A percentile compares a stretch with the other conserved stretches of the same genome.
Evolutionary conservation across 2,329 filamentous ascomycete genomes (phyloP).

Genomic region (Diaporthe aspalathi): DNA sequence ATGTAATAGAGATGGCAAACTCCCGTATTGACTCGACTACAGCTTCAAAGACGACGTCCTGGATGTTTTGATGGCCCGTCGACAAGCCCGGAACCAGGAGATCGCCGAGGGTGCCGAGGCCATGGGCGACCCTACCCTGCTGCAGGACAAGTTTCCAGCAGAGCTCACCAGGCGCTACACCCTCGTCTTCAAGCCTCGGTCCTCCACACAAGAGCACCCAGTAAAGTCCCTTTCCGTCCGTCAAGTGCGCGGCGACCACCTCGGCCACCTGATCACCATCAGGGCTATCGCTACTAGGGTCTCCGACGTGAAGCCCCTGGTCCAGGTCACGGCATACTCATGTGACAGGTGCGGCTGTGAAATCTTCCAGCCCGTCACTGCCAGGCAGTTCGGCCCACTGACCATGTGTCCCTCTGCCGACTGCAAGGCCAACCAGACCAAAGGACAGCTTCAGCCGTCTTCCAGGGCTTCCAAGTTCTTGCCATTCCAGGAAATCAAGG

Average conservation of each 20-base stretch:
- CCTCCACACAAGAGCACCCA: slow-evolving; percentile 74
- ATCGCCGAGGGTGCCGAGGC: slow-evolving; percentile 75
- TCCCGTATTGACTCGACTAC: slow-evolving; percentile 46
- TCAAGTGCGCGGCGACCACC: slow-evolving; percentile 90
- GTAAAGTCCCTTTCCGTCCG: slow-evolving; percentile 84
- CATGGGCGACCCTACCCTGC: slow-evolving; percentile 70
- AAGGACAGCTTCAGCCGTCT: slow-evolving; percentile 92
- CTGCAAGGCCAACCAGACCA: slow-evolving; percentile 89
- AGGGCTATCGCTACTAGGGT: slow-evolving; percentile 94
- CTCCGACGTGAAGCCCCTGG: slow-evolving; percentile 95
- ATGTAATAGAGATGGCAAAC: not conserved
- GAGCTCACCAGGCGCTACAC: slow-evolving; percentile 95
- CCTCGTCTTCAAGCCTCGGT: slow-evolving; percentile 92
- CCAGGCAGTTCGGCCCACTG: slow-evolving; percentile 90
- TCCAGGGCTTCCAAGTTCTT: slow-evolving; percentile 97
- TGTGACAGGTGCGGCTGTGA: slow-evolving; percentile 97
- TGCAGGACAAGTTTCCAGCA: slow-evolving; percentile 86
- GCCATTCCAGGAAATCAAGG: slow-evolving; percentile 98
- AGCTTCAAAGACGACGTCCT: slow-evolving; percentile 98
- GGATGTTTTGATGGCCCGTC: slow-evolving; percentile 94
- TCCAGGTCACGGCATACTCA: slow-evolving; percentile 98
- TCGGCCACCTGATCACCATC: slow-evolving; percentile 93
- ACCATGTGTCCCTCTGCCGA: slow-evolving; percentile 89
- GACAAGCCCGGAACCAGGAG: slow-evolving; percentile 85
- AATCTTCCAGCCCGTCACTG: slow-evolving; percentile 94